phyloP scores from a whole-genome alignment of 2,329 filamentous ascomycete genomes.

The Hymenoscyphus linearis region DNA sequence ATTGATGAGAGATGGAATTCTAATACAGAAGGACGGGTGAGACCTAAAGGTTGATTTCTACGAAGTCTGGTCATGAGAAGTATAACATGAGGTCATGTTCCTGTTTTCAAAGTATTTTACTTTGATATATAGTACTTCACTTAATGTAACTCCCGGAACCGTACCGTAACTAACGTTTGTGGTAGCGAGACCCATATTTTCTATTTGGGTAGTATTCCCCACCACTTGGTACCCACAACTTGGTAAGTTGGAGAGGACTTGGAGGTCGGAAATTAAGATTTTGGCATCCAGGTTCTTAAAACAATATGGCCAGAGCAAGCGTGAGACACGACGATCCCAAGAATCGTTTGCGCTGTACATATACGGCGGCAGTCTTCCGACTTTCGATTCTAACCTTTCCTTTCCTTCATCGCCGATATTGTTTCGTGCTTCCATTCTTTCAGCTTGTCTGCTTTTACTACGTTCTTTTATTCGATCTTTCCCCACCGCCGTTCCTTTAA shows the following conservation, averaged over 20 bases:
- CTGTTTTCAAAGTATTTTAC: neutral
- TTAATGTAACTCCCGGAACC: neutral
- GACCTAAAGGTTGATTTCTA: neutral
- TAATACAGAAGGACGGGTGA: neutral
- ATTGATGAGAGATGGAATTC: no score
- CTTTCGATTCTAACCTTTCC: neutral
- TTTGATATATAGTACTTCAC: neutral
- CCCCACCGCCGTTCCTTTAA: neutral
- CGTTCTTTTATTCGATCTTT: no score
- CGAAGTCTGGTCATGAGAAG: no score
- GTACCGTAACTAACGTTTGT: neutral
- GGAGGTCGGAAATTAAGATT: neutral
- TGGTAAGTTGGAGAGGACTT: neutral
- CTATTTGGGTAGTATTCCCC: neutral
- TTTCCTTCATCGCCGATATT: neutral
- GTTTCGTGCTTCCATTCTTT: neutral
- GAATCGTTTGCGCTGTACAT: neutral
- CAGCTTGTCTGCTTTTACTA: no score
- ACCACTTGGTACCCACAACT: neutral
- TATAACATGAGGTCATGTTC: neutral
- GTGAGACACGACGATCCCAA: neutral
- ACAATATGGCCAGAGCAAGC: neutral
- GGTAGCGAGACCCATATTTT: neutral
- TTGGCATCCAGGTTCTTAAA: neutral
- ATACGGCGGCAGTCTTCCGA: no score